Evolutionary conservation across 2,329 filamentous ascomycete species (phyloP).

Genomic region (Aspergillus costaricaensis): DNA sequence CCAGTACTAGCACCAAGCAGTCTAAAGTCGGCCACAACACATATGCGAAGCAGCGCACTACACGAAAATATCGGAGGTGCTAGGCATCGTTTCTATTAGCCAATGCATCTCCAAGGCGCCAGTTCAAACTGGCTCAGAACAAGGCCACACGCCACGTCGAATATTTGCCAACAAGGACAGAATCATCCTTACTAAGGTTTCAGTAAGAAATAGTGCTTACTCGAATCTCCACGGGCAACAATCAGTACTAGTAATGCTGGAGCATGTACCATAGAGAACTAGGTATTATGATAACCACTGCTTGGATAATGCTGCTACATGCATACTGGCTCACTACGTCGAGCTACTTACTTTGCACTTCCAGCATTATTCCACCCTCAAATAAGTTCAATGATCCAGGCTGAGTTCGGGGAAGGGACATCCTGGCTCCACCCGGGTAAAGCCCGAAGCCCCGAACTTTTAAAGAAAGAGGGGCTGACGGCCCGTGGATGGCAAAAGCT

Average conservation of each 20-base stretch:
- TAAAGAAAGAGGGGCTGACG: constrained; percentile 22
- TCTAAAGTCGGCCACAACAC: neutral
- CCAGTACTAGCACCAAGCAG: neutral
- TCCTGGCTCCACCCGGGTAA: constrained; percentile 25
- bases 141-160: neutral
- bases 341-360: no score
- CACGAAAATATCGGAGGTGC: neutral
- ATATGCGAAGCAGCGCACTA: neutral
- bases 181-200: neutral
- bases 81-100: neutral
- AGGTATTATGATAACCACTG: neutral
- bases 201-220: neutral
- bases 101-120: neutral
- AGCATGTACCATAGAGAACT: no score
- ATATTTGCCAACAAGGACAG: neutral
- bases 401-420: constrained; percentile 17
- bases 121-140: neutral
- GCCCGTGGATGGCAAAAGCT: constrained; percentile 25
- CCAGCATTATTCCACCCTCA: neutral
- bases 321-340: no score
- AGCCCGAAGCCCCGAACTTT: constrained; percentile 25
- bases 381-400: neutral
- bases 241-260: no score
- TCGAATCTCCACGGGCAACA: neutral
- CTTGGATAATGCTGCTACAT: no score